phyloP scores from a whole-genome alignment of 495 filamentous ascomycete species.

The Tirmania nivea region DNA sequence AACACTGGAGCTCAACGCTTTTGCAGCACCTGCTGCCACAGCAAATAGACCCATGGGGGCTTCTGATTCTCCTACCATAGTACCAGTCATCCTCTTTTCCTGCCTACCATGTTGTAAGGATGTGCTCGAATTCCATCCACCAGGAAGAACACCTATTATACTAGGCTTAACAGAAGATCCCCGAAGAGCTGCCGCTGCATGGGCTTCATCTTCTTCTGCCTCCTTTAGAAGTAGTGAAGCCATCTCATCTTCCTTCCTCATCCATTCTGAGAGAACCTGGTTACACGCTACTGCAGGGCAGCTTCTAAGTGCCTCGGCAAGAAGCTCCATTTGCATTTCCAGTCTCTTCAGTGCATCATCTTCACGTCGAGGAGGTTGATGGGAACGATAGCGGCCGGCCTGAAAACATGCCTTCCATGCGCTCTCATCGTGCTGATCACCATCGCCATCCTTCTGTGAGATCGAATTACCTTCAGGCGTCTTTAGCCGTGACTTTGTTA shows the following conservation, averaged over 20 bases:
- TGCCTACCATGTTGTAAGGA: background rate
- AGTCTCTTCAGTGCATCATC: constrained; percentile 31
- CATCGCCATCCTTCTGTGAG: constrained; percentile 28
- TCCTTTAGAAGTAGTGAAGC: constrained; percentile 45
- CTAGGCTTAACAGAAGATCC: background rate
- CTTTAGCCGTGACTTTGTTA: constrained; percentile 46
- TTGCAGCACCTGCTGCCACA: constrained; percentile 59
- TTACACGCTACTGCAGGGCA: constrained; percentile 56
- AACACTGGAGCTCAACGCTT: constrained; percentile 27
- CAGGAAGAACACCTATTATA: background rate
- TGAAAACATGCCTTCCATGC: constrained; percentile 74
- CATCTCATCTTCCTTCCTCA: constrained; percentile 72
- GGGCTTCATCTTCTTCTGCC: constrained; percentile 43
- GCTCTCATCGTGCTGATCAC: constrained; percentile 32
- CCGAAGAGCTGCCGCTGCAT: constrained; percentile 30
- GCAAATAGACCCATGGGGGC: constrained; percentile 91
- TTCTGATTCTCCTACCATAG: constrained; percentile 34
- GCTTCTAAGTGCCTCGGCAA: constrained; percentile 63
- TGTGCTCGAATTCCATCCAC: background rate
- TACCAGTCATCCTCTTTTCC: background rate
- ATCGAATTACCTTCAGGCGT: constrained; percentile 1
- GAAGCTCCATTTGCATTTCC: constrained; percentile 64
- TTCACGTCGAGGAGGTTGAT: constrained; percentile 6
- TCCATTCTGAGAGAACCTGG: constrained; percentile 69
- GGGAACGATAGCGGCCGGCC: constrained; percentile 56